Evolutionary conservation across 2,329 filamentous ascomycete species (phyloP).

Genomic region (Colletotrichum musae): DNA sequence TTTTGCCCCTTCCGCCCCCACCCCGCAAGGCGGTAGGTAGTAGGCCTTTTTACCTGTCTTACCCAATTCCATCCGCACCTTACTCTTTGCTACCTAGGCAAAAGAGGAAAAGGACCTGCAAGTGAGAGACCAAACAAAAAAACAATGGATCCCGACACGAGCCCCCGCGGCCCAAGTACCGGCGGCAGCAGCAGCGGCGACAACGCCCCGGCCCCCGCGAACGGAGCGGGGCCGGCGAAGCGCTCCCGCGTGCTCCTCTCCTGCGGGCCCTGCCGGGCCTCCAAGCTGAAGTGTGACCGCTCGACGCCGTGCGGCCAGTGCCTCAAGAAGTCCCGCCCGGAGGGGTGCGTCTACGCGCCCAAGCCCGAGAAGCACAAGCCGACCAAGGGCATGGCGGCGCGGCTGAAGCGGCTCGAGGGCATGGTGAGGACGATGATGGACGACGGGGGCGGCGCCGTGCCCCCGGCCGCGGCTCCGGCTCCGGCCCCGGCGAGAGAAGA

Average conservation of each 20-base stretch:
- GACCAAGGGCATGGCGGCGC: slow-evolving; percentile 66
- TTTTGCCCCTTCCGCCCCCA: too few relatives aligned
- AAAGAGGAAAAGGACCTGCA: not conserved
- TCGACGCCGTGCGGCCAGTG: slow-evolving; percentile 67
- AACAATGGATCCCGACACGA: slow-evolving; percentile 2
- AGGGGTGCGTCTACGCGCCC: slow-evolving; percentile 65
- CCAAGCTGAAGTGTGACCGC: slow-evolving; percentile 72
- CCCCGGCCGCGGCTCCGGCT: not conserved
- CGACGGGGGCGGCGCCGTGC: slow-evolving; percentile 46
- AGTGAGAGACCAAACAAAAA: not conserved
- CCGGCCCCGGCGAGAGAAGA: slow-evolving; percentile 14
- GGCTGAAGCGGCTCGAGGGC: slow-evolving; percentile 69
- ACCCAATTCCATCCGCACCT: too few relatives aligned
- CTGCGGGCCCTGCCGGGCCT: slow-evolving; percentile 66
- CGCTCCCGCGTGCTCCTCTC: slow-evolving; percentile 66
- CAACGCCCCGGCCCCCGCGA: not conserved
- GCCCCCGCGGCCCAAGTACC: slow-evolving; percentile 8
- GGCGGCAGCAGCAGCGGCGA: slow-evolving; percentile 8
- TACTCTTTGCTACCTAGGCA: not conserved
- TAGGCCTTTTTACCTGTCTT: too few relatives aligned
- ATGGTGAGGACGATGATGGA: slow-evolving; percentile 72
- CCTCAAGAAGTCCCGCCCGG: slow-evolving; percentile 61
- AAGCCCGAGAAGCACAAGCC: slow-evolving; percentile 58
- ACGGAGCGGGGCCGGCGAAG: slow-evolving; percentile 49
- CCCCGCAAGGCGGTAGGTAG: too few relatives aligned